Evolutionary conservation across 345 rosid genomes (phyloP).

Genomic region (Stellera chamaejasme): DNA sequence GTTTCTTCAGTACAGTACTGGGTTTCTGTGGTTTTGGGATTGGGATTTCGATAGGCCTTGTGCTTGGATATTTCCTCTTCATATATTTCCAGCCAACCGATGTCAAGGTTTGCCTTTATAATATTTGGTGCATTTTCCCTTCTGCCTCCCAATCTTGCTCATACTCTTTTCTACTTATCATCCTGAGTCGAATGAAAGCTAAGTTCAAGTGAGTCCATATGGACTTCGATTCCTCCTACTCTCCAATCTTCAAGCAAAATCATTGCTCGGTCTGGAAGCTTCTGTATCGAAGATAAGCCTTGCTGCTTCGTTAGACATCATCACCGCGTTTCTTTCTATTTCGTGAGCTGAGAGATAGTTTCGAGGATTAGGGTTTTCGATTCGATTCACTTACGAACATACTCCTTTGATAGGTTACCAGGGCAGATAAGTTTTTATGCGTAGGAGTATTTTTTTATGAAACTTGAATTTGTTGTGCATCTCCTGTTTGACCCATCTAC

Average conservation of each 20-base stretch:
- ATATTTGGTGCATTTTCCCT: background rate
- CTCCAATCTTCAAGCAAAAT: background rate
- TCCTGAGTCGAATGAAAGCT: background rate
- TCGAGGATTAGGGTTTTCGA: background rate
- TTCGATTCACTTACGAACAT: background rate
- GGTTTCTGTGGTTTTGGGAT: constrained; percentile 88
- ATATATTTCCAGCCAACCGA: constrained; percentile 65
- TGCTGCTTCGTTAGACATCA: background rate
- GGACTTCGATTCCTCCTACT: background rate
- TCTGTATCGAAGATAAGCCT: no score
- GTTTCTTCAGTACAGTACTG: constrained; percentile 53
- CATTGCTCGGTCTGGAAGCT: no score
- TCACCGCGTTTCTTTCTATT: background rate
- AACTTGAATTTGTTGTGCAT: background rate
- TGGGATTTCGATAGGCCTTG: constrained; percentile 71
- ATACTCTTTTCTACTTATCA: no score
- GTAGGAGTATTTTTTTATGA: no score
- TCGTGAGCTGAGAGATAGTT: background rate
- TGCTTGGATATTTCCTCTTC: constrained; percentile 68
- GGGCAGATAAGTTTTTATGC: background rate
- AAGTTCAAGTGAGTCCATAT: constrained; percentile 1
- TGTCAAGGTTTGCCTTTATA: constrained; percentile 44
- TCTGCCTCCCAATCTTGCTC: background rate
- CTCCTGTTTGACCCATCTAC: background rate
- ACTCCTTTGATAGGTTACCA: no score